Evolutionary conservation across 2,329 filamentous ascomycete species (phyloP).

Genomic region (Fusarium sublunatum): DNA sequence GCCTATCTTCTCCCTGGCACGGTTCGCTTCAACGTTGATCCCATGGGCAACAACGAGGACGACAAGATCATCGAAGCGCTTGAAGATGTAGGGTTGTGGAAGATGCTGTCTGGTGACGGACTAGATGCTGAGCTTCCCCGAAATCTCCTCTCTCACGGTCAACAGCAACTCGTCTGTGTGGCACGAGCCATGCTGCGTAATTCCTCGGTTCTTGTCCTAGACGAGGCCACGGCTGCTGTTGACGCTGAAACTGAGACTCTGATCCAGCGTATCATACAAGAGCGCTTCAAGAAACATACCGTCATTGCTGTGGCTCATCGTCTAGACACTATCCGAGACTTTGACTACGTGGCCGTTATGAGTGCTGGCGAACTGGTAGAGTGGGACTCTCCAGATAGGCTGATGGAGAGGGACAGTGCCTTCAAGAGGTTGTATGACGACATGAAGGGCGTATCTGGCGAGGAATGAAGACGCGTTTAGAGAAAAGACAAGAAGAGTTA

Average conservation of each 20-base stretch:
- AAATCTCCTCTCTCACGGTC: background rate
- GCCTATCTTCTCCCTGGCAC: background rate
- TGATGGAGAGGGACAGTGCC: background rate
- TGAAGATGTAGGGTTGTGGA: background rate
- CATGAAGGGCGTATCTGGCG: no score
- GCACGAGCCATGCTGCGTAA: background rate
- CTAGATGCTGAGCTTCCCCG: background rate
- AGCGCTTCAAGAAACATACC: background rate
- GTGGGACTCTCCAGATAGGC: background rate
- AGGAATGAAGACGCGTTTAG: no score
- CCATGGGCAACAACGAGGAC: background rate
- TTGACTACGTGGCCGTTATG: background rate
- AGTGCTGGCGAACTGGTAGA: background rate
- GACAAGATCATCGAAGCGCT: background rate
- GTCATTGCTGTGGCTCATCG: background rate
- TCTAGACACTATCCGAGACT: background rate
- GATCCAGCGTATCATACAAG: background rate
- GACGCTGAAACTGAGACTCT: no score
- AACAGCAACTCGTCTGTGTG: background rate
- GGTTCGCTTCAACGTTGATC: background rate
- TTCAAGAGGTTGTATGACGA: background rate
- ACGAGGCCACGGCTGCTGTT: background rate
- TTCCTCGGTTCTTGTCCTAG: background rate
- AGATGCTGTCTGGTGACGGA: background rate
- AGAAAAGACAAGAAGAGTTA: no score